Evolutionary conservation across 2,329 filamentous ascomycete genomes (phyloP).

Genomic region (Xylariaceae sp.): DNA sequence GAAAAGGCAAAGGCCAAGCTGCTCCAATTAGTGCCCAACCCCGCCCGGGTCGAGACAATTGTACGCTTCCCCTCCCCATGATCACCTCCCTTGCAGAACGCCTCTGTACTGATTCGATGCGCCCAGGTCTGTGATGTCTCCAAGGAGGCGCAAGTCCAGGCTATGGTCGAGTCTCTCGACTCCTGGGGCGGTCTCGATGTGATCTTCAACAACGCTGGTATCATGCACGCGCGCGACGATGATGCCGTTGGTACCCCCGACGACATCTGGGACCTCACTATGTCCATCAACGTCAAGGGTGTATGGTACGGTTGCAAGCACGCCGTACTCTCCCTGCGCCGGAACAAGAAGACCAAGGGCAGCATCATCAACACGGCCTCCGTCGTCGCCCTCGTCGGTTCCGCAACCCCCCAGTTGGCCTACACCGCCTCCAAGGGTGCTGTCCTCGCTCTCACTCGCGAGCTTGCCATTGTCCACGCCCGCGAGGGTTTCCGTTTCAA

Average conservation of each 20-base stretch:
- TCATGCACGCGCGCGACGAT: constrained; percentile 83
- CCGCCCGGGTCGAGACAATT: constrained; percentile 54
- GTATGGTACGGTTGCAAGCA: constrained; percentile 98
- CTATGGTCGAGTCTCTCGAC: constrained; percentile 69
- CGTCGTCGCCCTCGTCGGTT: constrained; percentile 80
- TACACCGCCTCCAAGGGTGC: constrained; percentile 95
- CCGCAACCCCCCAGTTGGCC: constrained; percentile 81
- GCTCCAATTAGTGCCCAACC: constrained; percentile 62
- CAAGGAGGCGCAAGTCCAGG: constrained; percentile 73
- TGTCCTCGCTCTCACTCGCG: constrained; percentile 81
- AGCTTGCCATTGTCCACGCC: constrained; percentile 87
- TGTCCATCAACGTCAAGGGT: constrained; percentile 93
- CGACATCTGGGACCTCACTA: constrained; percentile 89
- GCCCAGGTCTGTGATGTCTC: constrained; percentile 66
- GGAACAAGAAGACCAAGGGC: constrained; percentile 69
- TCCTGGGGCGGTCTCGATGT: constrained; percentile 82
- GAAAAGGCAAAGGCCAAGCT: constrained; percentile 72
- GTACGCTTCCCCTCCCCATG: constrained; percentile 32
- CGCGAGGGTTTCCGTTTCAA: constrained; percentile 88
- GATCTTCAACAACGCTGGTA: constrained; percentile 96
- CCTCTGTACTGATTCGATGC: constrained; percentile 23
- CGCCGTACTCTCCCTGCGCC: constrained; percentile 74
- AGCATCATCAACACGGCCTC: constrained; percentile 91
- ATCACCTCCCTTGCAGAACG: neutral
- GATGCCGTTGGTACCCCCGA: constrained; percentile 81